Evolutionary conservation across 1,284 basidiomycete species (phyloP), one percentile per base, ranked within the genome.

Genomic region (Rhodotorula sp.): DNA sequence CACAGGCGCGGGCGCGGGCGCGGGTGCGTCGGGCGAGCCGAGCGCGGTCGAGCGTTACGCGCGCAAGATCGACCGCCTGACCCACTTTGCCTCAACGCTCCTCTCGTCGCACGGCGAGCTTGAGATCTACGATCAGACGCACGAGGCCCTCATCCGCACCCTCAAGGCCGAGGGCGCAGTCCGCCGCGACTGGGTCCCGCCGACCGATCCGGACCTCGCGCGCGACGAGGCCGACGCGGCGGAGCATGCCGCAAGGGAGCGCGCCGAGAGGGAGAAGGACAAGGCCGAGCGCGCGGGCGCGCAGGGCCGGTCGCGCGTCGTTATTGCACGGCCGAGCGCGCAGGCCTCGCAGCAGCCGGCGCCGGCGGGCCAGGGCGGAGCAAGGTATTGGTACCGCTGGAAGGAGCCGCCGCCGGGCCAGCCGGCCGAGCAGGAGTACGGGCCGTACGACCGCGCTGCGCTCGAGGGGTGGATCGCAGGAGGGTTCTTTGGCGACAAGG

Each of bases 111-210:
- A 92, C 34, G 91, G 91, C 44, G 91, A 94, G 73, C 85, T 86
- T 25, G 91, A 94, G 77, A 87, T 94, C 66, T 94, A 94, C 82
- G 90, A 88, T 48, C 89, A 87, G 80, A 90, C 90, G 0, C 91
- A 91, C 80, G 91, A 92, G 78, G 88, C 91, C 78, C 85, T 94
- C 67, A 87, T 94, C 21, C 88, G 90, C 67, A 84, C 85, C 56
- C 86, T 93, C 22, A 87, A 90, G 37, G 84, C 87, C 2, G 87
- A 89, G 22, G 90, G 90, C 39, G 84, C 83, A 48, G 90, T 93
- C 57, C 85, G 87, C 57, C 79, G 84, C 10, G 84, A 86, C 63
- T 94, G 91, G 91, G 82, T 85, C 0, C 90, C 91, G 22, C 88
- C 89, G 87, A 88, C 27, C 87, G 91, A 78, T 82, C 88, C 68